Base-by-base conservation (phyloP, 176 grass and related monocot species). In the Hyparrhenia diplandra region DNA sequence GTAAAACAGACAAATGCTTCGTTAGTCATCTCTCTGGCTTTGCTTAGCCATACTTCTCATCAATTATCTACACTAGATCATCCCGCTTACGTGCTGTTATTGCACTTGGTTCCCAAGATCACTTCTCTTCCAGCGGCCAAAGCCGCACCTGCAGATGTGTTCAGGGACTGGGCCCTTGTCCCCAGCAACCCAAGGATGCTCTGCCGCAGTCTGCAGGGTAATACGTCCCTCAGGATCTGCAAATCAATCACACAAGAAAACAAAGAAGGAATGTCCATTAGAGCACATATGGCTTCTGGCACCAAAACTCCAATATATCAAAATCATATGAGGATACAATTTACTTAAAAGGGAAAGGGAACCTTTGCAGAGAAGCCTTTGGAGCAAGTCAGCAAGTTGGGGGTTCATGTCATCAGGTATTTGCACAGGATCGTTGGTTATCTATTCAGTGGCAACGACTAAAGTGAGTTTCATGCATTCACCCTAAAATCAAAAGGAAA, bases 321-420 rank as follows among this genome's bases (percentile, higher is more conserved):
- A 18, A 60, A 78, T 21, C 47, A 88, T 59, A 39, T 34, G 67
- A 37, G 30, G 55, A 47, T 36, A 31, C 4, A 9, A 31, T 42
- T 41, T 14, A 27, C 49, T 16, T 39, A 4, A 27, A 8, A 31
- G 14, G n/a, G 37, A 81, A 42, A n/a, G 42, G 12, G n/a, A 83
- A 97, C 94, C 91, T 94, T 97, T 97, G 80, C 85, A 97, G 63
- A 97, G 94, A 74, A 97, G 89, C 70, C 94, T 89, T 94, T 85
- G 68, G 55, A 97, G 52, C 82, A 97, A 89, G 80, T 88, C 88
- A 82, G 57, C 77, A 76, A 92, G 79, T 78, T 82, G 80, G 40
- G 76, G 85, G 69, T 85, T 92, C 73, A 90, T 90, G 64, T 85
- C 65, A 1, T 60, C 83, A 8, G 94, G 86, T 72, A 94, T 69